Conservation (phyloP, 225 moss, liverwort and hornwort species). For the Bryum argenteum region DNA sequence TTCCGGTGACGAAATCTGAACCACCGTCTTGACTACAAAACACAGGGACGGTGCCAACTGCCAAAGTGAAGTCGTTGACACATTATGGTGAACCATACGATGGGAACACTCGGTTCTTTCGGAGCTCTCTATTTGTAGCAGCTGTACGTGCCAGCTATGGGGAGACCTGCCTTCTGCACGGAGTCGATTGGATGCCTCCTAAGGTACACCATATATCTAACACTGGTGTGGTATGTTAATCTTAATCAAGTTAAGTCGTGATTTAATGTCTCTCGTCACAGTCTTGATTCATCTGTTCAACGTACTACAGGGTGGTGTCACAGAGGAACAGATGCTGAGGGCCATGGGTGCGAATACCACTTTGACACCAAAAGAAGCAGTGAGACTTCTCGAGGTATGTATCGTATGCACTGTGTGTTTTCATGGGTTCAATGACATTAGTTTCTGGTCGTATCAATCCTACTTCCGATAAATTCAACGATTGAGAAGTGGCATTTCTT, state of each 20-base stretch:
- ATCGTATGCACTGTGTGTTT: background rate
- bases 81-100: slow-evolving; percentile 94
- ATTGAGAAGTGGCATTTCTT: slow-evolving; percentile 10
- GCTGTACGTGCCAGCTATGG: slow-evolving; percentile 92
- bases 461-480: background rate
- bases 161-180: slow-evolving; percentile 81
- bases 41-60: slow-evolving; percentile 62
- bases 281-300: background rate
- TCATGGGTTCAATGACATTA: too few relatives aligned
- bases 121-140: slow-evolving; percentile 85
- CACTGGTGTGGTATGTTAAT: background rate
- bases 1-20: slow-evolving; percentile 16
- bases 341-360: slow-evolving; percentile 66
- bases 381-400: slow-evolving; percentile 75
- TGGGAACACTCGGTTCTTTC: slow-evolving; percentile 91
- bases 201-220: slow-evolving; percentile 47
- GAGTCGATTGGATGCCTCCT: slow-evolving; percentile 91
- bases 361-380: slow-evolving; percentile 65
- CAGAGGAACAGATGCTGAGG: slow-evolving; percentile 76
- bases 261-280: background rate
- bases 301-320: slow-evolving; percentile 65
- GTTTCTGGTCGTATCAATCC: background rate
- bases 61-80: slow-evolving; percentile 79
- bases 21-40: slow-evolving; percentile 4
- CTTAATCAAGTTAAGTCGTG: background rate